Base-by-base conservation (phyloP, 2,329 filamentous ascomycete genomes). In the Eutypella sp. region DNA sequence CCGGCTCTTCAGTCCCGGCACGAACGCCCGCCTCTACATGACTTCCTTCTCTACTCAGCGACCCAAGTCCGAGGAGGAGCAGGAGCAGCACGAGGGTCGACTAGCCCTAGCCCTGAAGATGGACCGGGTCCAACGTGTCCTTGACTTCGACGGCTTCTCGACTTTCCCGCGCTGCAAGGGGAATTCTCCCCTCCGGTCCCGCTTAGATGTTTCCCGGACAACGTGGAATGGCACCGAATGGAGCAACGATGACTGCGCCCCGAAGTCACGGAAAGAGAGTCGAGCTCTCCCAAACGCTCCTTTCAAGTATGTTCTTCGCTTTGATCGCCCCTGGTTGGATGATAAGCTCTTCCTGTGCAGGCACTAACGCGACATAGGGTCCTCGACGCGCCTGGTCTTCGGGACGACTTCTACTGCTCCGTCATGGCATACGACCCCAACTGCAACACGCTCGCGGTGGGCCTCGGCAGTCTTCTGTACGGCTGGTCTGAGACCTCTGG, bases 321-420 rank as follows among this genome's bases (percentile, higher is more conserved):
- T n/a, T n/a, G n/a, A n/a, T n/a, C n/a, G n/a, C n/a, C n/a, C n/a
- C n/a, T n/a, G n/a, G n/a, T n/a, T n/a, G n/a, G n/a, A n/a, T n/a
- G n/a, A n/a, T n/a, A n/a, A n/a, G n/a, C n/a, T n/a, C n/a, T n/a
- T n/a, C 11, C 5, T 8, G 18, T 6, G 36, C 13, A 23, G 36
- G 24, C 44, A 37, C 61, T 76, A 46, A 74, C 58, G 47, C 15
- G 2, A 20, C n/a, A 15, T 9, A 86, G 82, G 68, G 87, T 96
- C 6, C 75, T 99, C 5, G 89, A 96, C 67, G 92, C 92, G 8
- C 90, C 91, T 3, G 81, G 82, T 42, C 73, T 97, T n/a, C 82
- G 89, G 46, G 90, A 97, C 58, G 92, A 99, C 65, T 99, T 91
- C 64, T 99, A 99, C 64, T 96, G 90, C 67, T 93, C 91, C 0